Conservation (phyloP, 1,284 basidiomycete species). For the Ganoderma lucidum region DNA sequence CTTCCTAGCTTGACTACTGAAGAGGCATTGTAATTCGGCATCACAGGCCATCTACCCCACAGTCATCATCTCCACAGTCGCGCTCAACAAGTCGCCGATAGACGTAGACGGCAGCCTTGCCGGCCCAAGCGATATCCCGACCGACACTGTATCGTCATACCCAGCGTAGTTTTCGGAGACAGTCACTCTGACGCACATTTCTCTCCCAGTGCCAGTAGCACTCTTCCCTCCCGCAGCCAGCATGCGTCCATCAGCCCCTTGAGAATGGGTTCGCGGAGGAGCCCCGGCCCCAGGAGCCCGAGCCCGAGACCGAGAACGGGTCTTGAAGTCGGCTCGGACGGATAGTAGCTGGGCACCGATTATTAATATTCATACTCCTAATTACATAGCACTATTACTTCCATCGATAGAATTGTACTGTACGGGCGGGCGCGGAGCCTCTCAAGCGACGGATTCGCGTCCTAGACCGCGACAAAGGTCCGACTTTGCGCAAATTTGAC, state of each 20-base stretch:
- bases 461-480: no score
- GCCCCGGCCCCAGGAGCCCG: no score
- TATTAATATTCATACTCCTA: no score
- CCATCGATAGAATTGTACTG: no score
- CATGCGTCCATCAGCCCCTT: not conserved
- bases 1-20: not conserved
- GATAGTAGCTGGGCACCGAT: no score
- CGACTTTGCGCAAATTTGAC: no score
- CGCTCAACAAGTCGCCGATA: not conserved
- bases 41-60: not conserved
- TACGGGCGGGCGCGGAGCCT: no score
- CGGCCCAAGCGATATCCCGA: not conserved
- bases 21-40: not conserved
- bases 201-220: not conserved
- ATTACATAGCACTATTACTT: no score
- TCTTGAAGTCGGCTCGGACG: no score
- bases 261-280: not conserved
- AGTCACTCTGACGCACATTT: not conserved
- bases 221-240: not conserved
- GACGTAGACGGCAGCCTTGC: not conserved
- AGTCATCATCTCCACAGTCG: not conserved
- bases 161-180: not conserved
- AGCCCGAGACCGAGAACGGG: no score
- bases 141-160: not conserved
- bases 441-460: no score